A percentile compares a stretch with the other conserved stretches of the same genome.
These are phyloP conservation scores for Trichoderma sp. DNA, from an alignment of 2,329 filamentous ascomycete species.

Conservation along the genomic window DNA sequence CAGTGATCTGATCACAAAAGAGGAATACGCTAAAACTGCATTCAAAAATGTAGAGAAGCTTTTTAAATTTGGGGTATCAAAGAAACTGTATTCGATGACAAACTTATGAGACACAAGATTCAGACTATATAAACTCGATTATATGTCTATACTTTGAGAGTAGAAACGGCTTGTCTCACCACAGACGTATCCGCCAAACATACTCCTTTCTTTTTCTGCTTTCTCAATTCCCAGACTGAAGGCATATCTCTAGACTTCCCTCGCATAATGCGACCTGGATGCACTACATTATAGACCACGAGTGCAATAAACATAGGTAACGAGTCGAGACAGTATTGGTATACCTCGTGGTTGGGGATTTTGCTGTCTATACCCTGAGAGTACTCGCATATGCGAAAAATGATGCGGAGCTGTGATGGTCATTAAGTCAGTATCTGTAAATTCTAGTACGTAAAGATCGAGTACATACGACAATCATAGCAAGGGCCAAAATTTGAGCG, in stretches of 20 bases:
- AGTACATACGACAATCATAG: not conserved
- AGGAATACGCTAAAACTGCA: no score
- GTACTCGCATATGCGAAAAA: not conserved
- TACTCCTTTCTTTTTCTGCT: not conserved
- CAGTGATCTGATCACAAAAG: no score
- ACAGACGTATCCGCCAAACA: no score
- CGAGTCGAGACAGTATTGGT: not conserved
- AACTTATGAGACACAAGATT: no score
- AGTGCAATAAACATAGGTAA: not conserved
- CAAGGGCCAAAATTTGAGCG: not conserved
- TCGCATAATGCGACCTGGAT: not conserved
- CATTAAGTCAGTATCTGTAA: no score
- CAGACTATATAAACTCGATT: no score
- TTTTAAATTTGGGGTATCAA: no score
- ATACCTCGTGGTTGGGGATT: not conserved
- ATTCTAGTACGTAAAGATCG: no score
- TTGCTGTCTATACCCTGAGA: not conserved
- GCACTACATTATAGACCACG: not conserved
- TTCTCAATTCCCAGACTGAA: not conserved
- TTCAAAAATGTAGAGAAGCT: no score
- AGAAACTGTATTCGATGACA: no score
- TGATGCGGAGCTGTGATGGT: not conserved
- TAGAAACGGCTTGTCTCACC: no score
- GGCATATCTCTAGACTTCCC: not conserved
- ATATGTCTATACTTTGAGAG: no score